Evolutionary conservation across 208 protist species (phyloP).

Genomic region (Crithidia expoeki): DNA sequence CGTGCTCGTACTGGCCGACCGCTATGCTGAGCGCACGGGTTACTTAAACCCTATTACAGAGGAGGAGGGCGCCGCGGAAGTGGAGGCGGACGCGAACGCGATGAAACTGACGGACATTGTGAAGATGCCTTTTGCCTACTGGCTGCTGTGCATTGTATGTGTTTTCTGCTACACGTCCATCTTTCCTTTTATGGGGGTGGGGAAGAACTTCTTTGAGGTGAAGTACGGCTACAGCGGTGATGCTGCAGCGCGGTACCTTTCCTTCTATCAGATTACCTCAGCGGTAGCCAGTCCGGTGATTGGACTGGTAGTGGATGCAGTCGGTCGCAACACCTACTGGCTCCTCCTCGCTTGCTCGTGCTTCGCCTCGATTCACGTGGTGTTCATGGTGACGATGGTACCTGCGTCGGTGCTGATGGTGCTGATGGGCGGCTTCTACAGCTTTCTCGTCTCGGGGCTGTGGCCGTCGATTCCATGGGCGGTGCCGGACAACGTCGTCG

Average conservation of each 20-base stretch:
- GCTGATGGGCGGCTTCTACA: conserved; percentile 82
- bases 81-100: conserved; percentile 18
- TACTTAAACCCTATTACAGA: conserved; percentile 49
- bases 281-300: conserved; percentile 79
- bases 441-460: conserved; percentile 85
- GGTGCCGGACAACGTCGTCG: conserved; percentile 70
- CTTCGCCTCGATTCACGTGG: conserved; percentile 70
- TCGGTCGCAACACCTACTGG: conserved; percentile 83
- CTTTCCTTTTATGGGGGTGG: conserved; percentile 87
- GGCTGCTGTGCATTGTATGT: conserved; percentile 83
- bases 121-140: conserved; percentile 71
- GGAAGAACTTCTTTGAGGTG: conserved; percentile 84
- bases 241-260: conserved; percentile 72
- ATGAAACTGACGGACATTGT: conserved; percentile 43
- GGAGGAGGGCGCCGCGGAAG: conserved; percentile 39
- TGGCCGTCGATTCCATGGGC: conserved; percentile 88
- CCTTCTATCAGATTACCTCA: conserved; percentile 87
- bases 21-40: conserved; percentile 69
- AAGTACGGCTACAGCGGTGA: conserved; percentile 77
- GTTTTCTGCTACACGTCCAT: conserved; percentile 86
- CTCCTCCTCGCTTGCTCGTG: conserved; percentile 51
- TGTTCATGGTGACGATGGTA: conserved; percentile 79
- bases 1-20: conserved; percentile 63
- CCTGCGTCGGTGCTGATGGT: conserved; percentile 76
- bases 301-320: conserved; percentile 79